Base-by-base conservation (phyloP, 108 stramenopile species). In the Cyclostephanos tholiformis region DNA sequence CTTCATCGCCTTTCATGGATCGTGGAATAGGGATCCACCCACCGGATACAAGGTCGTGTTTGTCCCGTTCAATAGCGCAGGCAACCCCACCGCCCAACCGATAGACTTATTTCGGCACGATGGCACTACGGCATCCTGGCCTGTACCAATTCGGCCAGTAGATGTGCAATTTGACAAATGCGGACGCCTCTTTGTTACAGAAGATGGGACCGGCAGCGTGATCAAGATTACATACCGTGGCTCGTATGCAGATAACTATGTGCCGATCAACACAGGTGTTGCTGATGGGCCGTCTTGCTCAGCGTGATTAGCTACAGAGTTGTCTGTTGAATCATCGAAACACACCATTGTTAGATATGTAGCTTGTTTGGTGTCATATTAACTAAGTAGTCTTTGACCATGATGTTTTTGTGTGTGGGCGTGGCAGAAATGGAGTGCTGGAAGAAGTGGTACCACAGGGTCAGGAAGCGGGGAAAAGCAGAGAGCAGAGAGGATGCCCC, bases 41-140 rank as follows among this genome's bases (percentile, higher is more conserved):
- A 89, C 89, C 4, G 91, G 91, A 38, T 92, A 90, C 80, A 92
- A 89, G 51, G 86, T 90, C 68, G 80, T 87, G 0, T 88, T 84
- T 58, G 71, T 92, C n/a, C 72, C 82, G 17, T 85, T 92, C 63
- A 80, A 88, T 65, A 68, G 26, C 26, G 58, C 71, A 8, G 91
- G 89, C 11, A 74, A 86, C 66, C 77, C 78, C 46, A 70, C 59
- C 20, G 65, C 63, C 36, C 56, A 57, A 26, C 75, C 86, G 16
- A 77, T 81, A 16, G 91, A 92, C 67, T 65, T 92, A 4, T 82
- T 89, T 23, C 65, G 77, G 17, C 89, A 92, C 63, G 76, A 49
- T 25, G 69, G 79, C 30, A 70, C 75, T 27, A 63, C 64, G 39
- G 89, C 89, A 17, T 67, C 70, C 55, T 92, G 91, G 91, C 63